Conservation (phyloP, 2,329 filamentous ascomycete genomes). For the Calonectria henricotiae region DNA sequence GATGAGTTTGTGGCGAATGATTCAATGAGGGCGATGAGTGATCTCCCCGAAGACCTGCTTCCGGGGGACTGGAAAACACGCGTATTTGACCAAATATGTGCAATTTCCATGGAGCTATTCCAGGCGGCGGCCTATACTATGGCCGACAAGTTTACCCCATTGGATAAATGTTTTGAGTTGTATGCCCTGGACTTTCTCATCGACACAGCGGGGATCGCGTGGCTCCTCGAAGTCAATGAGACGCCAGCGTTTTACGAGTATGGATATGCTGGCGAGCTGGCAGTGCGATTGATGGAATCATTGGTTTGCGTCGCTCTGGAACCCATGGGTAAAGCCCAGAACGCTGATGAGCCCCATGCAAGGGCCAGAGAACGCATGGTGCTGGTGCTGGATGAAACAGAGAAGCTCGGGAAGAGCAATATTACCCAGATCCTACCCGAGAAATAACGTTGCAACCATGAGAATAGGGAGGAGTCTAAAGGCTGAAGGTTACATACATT, state of each 20-base stretch:
- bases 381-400: constrained; percentile 45
- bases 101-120: constrained; percentile 56
- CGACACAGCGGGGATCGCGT: constrained; percentile 54
- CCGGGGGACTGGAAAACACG: constrained; percentile 55
- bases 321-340: constrained; percentile 51
- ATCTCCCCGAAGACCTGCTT: constrained; percentile 51
- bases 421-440: constrained; percentile 48
- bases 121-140: constrained; percentile 58
- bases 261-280: constrained; percentile 56
- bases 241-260: constrained; percentile 60
- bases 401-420: constrained; percentile 46
- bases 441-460: not conserved
- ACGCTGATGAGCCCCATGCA: not conserved
- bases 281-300: constrained; percentile 58
- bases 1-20: constrained; percentile 54
- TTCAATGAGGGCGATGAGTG: constrained; percentile 59
- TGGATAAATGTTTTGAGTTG: constrained; percentile 60
- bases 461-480: not conserved
- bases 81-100: constrained; percentile 58
- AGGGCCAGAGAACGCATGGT: constrained; percentile 37
- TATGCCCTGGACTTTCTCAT: constrained; percentile 59
- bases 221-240: constrained; percentile 60
- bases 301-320: constrained; percentile 56
- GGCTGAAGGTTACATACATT: not conserved
- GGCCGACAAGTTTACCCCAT: constrained; percentile 59